A percentile compares a stretch with the other conserved stretches of the same genome.
These are phyloP conservation scores for Chlorella ohadii DNA, from an alignment of 139 green algal species.

Conservation along the genomic window DNA sequence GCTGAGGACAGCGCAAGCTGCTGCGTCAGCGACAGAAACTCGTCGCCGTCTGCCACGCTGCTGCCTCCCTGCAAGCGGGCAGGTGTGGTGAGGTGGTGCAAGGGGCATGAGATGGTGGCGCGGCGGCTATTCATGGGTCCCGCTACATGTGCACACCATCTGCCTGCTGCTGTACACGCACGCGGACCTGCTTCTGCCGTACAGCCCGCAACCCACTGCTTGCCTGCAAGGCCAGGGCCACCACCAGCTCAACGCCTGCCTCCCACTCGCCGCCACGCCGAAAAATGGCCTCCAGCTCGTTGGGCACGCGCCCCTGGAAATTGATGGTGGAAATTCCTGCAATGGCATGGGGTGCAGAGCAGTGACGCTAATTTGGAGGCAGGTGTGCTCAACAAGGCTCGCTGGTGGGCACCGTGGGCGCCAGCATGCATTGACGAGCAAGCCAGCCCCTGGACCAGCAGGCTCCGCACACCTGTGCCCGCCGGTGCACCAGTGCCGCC, in stretches of 20 bases:
- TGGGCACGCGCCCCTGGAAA: constrained; percentile 26
- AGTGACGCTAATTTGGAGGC: not conserved
- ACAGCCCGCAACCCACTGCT: not conserved
- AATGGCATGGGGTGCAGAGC: no score
- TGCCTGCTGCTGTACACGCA: not conserved
- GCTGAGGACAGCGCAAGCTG: constrained; percentile 40
- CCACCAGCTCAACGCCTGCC: constrained; percentile 32
- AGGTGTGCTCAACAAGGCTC: not conserved
- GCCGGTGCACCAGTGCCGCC: constrained; percentile 3
- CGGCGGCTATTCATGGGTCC: no score
- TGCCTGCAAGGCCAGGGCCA: constrained; percentile 17
- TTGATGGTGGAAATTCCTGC: constrained; percentile 27
- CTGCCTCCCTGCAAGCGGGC: not conserved
- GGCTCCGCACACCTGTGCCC: not conserved
- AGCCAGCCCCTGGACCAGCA: not conserved
- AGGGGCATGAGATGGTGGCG: no score
- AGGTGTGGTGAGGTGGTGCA: not conserved
- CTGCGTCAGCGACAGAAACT: constrained; percentile 37
- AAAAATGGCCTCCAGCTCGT: constrained; percentile 50
- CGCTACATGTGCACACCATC: no score
- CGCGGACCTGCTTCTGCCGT: not conserved
- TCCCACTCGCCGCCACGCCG: constrained; percentile 41
- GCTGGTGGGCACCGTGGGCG: not conserved
- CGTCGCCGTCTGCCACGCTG: not conserved
- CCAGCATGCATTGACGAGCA: no score